Evolutionary conservation across 352 stramenopile species (phyloP).

Genomic region (Globisporangium abappressorium): DNA sequence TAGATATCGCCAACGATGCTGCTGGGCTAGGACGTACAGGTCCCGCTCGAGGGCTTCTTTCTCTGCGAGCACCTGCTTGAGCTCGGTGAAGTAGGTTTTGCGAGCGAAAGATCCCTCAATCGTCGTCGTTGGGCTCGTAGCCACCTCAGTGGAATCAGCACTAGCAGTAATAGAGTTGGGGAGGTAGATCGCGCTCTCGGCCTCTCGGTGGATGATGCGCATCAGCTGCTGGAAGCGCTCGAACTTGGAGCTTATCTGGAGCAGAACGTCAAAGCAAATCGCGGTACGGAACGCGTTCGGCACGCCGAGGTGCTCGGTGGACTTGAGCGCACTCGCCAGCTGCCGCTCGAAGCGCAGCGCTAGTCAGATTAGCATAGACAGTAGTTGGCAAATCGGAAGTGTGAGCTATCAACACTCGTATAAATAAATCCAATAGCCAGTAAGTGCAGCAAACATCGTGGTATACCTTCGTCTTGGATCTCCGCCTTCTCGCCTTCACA

Average conservation of each 20-base stretch:
- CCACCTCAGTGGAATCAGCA: not conserved
- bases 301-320: constrained; percentile 47
- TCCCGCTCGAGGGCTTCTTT: constrained; percentile 35
- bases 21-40: constrained; percentile 23
- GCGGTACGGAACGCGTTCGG: constrained; percentile 60
- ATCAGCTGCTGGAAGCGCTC: constrained; percentile 46
- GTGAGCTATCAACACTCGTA: too few species aligned
- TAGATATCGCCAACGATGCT: too few species aligned
- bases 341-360: constrained; percentile 40
- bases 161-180: not conserved
- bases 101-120: constrained; percentile 27
- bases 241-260: constrained; percentile 43
- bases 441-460: too few species aligned
- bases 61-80: constrained; percentile 36
- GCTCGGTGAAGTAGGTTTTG: constrained; percentile 57
- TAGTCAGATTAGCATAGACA: too few species aligned
- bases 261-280: constrained; percentile 53
- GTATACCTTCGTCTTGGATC: constrained; percentile 3
- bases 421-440: not conserved
- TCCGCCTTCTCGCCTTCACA: constrained; percentile 23
- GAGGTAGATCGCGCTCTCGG: constrained; percentile 43
- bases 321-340: constrained; percentile 43
- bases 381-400: too few species aligned
- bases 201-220: constrained; percentile 28
- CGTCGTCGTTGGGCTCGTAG: not conserved